Base-by-base conservation (phyloP, 2,329 filamentous ascomycete species). In the Tolypocladium capitatum region DNA sequence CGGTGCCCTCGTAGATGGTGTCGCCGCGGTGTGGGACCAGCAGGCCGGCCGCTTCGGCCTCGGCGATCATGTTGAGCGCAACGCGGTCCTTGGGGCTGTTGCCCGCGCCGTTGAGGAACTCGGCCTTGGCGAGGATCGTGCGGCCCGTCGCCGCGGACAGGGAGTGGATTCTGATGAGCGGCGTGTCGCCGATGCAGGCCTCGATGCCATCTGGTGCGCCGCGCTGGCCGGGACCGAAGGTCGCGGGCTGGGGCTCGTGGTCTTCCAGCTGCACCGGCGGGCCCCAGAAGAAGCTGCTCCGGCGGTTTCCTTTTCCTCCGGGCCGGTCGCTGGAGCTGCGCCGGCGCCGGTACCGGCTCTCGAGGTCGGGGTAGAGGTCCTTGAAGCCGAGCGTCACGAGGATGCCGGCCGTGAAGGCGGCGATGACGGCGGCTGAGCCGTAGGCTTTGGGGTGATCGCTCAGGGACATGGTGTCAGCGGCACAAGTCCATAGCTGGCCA, bases 1-100 rank as follows among this genome's bases (percentile, higher is more conserved):
- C 90, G 1, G 92, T 98, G 54, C 92, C 92, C 70, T 98, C 92
- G 66, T 97, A 98, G 59, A 98, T 89, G 40, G 86, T 94, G 64
- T 98, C 92, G 51, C 91, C 91, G 21, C 84, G 82, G 55, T 84
- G 73, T 0, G 92, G 91, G 0, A 74, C 76, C 42, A 98, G 68
- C 18, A 90, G 71, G 2, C 89, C 89, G 44, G 76, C 69, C 51
- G 79, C 75, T 71, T 98, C 92, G 40, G 90, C 92, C 63, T 81
- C 68, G 41, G 80, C 69, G 62, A 98, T 94, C 73, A 97, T 94
- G 66, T 78, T 85, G 34, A 97, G 75, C 1, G 92, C 92, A 14
- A 98, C 92, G 46, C 92, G 80, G 66, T 98, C 92, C 66, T 98
- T 98, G 36, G 92, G 90, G 56, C 86, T 92, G 58, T 87, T 86